These are phyloP conservation scores for Speleostelium caveatum DNA, from an alignment of 78 protist genomes.

Conservation along the genomic window DNA sequence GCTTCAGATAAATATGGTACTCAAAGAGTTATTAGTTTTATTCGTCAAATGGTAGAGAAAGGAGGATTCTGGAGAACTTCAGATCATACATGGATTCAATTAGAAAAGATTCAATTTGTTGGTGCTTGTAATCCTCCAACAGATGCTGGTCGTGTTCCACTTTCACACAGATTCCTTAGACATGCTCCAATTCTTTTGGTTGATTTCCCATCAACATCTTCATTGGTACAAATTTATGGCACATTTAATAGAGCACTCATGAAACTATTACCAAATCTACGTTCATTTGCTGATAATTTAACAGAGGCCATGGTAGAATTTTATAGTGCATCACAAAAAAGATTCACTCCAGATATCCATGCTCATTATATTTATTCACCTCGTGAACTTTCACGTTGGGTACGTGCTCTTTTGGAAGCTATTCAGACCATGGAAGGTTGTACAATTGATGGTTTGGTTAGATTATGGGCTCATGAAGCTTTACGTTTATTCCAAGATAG, in stretches of 20 bases:
- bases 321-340: conserved; percentile 88
- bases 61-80: conserved; percentile 97
- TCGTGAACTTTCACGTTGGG: conserved; percentile 98
- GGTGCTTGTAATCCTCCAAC: conserved; percentile 99
- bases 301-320: conserved; percentile 97
- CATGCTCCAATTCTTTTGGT: conserved; percentile 96
- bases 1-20: conserved; percentile 97
- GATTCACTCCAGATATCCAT: conserved; percentile 95
- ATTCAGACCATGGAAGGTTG: conserved; percentile 80
- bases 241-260: conserved; percentile 96
- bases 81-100: conserved; percentile 87
- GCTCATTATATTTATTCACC: conserved; percentile 98
- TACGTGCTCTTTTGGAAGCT: conserved; percentile 92
- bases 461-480: conserved; percentile 98
- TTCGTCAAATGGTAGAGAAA: conserved; percentile 95
- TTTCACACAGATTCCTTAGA: conserved; percentile 93
- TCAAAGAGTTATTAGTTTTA: conserved; percentile 95
- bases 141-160: conserved; percentile 97
- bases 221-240: conserved; percentile 97
- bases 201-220: conserved; percentile 96
- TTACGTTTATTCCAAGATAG: conserved; percentile 98
- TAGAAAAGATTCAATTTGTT: conserved; percentile 94
- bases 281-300: conserved; percentile 83
- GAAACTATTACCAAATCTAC: conserved; percentile 84
- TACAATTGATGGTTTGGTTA: conserved; percentile 85